Base-by-base conservation (phyloP, 2,329 filamentous ascomycete genomes). In the Colletotrichum sp. region DNA sequence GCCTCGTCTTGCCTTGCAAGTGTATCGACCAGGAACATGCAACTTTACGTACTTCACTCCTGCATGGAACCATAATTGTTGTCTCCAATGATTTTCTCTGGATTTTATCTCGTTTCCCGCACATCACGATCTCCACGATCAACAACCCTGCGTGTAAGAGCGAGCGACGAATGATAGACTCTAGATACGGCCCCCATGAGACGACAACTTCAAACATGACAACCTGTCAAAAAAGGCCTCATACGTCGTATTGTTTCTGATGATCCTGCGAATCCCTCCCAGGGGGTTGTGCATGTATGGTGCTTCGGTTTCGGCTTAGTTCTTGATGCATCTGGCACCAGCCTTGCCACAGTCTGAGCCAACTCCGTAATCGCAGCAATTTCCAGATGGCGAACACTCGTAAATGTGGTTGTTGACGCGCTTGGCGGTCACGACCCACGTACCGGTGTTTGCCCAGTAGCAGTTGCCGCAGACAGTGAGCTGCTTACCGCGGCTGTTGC, bases 401-500 rank as follows among this genome's bases (percentile, higher is more conserved):
- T 78, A 81, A 36, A 80, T 80, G 74, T 81, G 75, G 59, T 72
- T 78, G 63, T 7, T 39, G 34, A 77, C 72, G 24, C 80, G 60
- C 77, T 81, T 80, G 21, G 55, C 72, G 49, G 78, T 79, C 59
- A 80, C 75, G 34, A 78, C 72, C 39, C 72, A 79, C 10, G 32
- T 49, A 32, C 64, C 64, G 57, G 73, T 72, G 69, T 76, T 55
- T 67, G 55, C 57, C 79, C 79, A 80, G 21, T 71, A 71, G 74
- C 80, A 81, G 78, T 78, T 78, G 74, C 80, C 79, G 69, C 80
- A 81, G 70, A 76, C 77, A 12, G 77, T 78, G 57, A 79, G 68
- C 78, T 80, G 80, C 63, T 77, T 75, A 8, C 77, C 75, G 55
- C 78, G 77, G 74, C 76, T 79, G 72, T 78, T 77, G 71, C 79